Evolutionary conservation across 192 early-diverging fungal genomes (phyloP), one percentile per base, ranked within the genome.

Genomic region (Coemansia interrupta): DNA sequence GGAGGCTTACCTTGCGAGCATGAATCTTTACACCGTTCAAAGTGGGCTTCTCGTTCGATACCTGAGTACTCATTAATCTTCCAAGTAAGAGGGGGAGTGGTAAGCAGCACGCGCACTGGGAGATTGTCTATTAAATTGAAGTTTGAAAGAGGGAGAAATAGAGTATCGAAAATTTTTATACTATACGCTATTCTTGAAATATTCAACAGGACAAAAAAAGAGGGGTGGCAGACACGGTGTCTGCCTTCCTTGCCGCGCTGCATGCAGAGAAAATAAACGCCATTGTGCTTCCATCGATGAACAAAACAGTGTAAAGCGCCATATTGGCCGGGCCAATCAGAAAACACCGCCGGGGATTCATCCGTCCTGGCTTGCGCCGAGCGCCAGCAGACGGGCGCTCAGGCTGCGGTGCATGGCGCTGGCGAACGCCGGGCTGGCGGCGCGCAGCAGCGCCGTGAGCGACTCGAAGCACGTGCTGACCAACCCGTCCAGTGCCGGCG

Each of bases 1-100:
- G 26, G 23, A 10, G 10, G 26, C 56, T 75, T 65, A 75, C 72
- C 54, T 81, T 81, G 62, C 70, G 71, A 55, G 72, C 56, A 68
- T 64, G 70, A 39, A 71, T 73, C 53, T 57, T 68, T 39, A 66
- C 72, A 80, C 77, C 77, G 73, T 68, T 70, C 67, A 80, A 64
- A 70, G 77, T 59, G 61, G 77, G 77, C 60, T 80, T 80, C 41
- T 73, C 73, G 62, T 76, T 76, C 49, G 73, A 66, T 44, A 62
- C 63, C 60, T 58, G 73, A 52, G 66, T 69, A 66, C 73, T 76
- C 73, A 76, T 76, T 20, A 76, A 72, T 56, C 54, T 45, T 54
- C 57, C 41, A 43, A 36, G 22, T 19, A 23, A 10, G 22, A 49
- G 23, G 22, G 22, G 22, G 22, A 9, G 43, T 5, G 5, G 13